These are phyloP conservation scores for Trametopsis cervina DNA, from an alignment of 768 basidiomycete genomes.

Conservation along the genomic window DNA sequence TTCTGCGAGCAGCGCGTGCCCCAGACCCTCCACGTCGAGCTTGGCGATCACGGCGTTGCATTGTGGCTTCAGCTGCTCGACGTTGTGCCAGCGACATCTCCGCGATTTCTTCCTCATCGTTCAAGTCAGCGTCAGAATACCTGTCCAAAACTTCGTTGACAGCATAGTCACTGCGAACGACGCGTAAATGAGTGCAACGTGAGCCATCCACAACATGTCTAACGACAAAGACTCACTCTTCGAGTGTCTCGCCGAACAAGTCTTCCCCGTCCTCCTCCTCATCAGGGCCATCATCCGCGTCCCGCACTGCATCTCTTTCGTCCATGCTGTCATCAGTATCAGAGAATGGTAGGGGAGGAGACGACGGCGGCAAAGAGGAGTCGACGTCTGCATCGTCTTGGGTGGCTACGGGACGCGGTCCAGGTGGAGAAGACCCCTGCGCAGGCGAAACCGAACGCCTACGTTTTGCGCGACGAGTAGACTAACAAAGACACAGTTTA, in stretches of 20 bases:
- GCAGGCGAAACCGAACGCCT: constrained; percentile 45
- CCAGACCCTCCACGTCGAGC: constrained; percentile 63
- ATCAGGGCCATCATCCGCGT: constrained; percentile 80
- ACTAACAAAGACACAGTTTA: neutral
- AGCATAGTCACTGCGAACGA: constrained; percentile 67
- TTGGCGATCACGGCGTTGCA: constrained; percentile 81
- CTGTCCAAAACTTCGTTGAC: constrained; percentile 74
- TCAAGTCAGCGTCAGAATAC: constrained; percentile 82
- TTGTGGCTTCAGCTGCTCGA: constrained; percentile 77
- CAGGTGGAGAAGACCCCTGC: constrained; percentile 42
- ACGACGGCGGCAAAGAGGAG: constrained; percentile 62
- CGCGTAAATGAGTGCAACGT: neutral
- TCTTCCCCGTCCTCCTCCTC: constrained; percentile 85
- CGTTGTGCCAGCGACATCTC: constrained; percentile 64
- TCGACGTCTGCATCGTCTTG: constrained; percentile 46
- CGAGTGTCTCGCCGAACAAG: constrained; percentile 76
- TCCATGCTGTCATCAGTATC: constrained; percentile 41
- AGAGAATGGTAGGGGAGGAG: constrained; percentile 42
- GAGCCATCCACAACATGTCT: constrained; percentile 3
- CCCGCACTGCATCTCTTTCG: constrained; percentile 47
- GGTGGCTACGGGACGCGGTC: constrained; percentile 30
- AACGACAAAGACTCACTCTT: constrained; percentile 45
- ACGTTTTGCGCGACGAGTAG: constrained; percentile 53
- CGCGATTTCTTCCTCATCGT: constrained; percentile 71
- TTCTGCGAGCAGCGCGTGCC: constrained; percentile 68